These are phyloP conservation scores for Ilex paraguariensis DNA, from an alignment of 305 asterid species.

Conservation along the genomic window DNA sequence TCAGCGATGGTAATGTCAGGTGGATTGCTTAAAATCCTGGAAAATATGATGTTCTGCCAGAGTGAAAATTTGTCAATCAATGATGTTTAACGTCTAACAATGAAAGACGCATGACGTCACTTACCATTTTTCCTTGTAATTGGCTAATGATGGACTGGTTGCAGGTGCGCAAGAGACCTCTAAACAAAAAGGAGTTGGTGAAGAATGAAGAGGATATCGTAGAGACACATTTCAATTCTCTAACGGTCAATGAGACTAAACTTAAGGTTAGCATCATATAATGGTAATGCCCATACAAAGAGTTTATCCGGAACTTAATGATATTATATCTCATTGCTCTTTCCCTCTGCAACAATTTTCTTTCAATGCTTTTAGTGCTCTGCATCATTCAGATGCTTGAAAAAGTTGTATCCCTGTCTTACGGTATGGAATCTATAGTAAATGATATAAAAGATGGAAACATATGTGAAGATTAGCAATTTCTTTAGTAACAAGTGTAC, in stretches of 20 bases:
- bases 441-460: too few relatives aligned
- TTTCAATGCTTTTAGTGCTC: conserved; percentile 11
- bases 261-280: conserved; percentile 63
- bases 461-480: too few relatives aligned
- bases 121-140: conserved; percentile 12
- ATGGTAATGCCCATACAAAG: too few relatives aligned
- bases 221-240: conserved; percentile 64
- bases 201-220: conserved; percentile 94
- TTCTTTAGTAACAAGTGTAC: too few relatives aligned
- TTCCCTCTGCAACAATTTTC: neutral
- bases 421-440: too few relatives aligned
- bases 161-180: conserved; percentile 94
- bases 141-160: conserved; percentile 17
- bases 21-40: too few relatives aligned
- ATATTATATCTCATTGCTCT: neutral
- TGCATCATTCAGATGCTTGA: neutral
- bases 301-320: too few relatives aligned
- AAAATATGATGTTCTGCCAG: too few relatives aligned
- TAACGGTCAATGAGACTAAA: conserved; percentile 86
- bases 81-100: too few relatives aligned
- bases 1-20: too few relatives aligned
- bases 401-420: too few relatives aligned
- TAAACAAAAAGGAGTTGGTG: conserved; percentile 79
- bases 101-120: neutral
- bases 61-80: too few relatives aligned